phyloP scores from a whole-genome alignment of 371 early-diverging fungal species.

The Syncephalastrum contaminatum region DNA sequence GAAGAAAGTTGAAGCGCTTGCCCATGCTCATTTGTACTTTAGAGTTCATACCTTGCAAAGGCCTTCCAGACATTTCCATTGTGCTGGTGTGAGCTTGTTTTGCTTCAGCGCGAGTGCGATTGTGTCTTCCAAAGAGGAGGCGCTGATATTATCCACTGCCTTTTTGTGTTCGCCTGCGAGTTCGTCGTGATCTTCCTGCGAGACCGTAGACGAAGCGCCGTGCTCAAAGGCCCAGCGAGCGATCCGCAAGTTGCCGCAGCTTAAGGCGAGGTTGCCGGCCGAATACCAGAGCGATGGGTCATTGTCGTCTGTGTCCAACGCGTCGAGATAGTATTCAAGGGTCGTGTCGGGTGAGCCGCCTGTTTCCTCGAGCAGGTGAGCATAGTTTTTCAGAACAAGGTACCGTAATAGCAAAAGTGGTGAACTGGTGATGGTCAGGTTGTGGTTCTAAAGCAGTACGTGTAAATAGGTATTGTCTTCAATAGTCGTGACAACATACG shows the following conservation, averaged over 20 bases:
- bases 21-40: too few species aligned
- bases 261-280: constrained; percentile 45
- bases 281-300: constrained; percentile 58
- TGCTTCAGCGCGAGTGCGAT: background rate
- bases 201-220: constrained; percentile 29
- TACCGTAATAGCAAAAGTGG: constrained; percentile 47
- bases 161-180: constrained; percentile 11
- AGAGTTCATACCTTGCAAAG: constrained; percentile 48
- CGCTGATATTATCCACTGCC: background rate
- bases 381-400: constrained; percentile 65
- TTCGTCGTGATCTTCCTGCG: constrained; percentile 8
- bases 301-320: constrained; percentile 53
- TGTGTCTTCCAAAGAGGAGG: background rate
- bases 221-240: constrained; percentile 54
- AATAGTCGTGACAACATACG: constrained; percentile 16
- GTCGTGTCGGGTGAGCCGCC: constrained; percentile 9
- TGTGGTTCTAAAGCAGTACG: background rate
- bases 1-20: background rate
- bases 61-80: constrained; percentile 60
- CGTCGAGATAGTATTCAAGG: constrained; percentile 24
- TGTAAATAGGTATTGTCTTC: background rate
- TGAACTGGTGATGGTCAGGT: constrained; percentile 16
- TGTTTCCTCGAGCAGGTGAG: constrained; percentile 42
- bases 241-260: constrained; percentile 35
- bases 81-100: constrained; percentile 32